These are phyloP conservation scores for Cinchona pubescens DNA, from an alignment of 257 asterid species.

Conservation along the genomic window DNA sequence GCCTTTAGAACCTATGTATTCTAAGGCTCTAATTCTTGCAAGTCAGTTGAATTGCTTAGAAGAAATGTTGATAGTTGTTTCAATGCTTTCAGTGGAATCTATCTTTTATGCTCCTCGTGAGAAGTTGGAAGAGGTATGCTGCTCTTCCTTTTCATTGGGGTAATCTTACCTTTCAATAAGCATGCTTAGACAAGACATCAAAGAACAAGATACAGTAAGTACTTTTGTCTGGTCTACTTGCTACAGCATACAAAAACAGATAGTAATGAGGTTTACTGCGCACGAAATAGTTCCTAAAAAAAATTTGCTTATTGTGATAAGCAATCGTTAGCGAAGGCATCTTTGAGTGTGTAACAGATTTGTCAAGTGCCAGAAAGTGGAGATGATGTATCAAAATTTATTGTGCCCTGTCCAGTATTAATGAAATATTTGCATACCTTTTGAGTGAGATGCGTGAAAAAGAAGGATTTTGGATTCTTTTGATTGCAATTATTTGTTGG, in stretches of 20 bases:
- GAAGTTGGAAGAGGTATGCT: slow-evolving; percentile 85
- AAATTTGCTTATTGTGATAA: too few relatives aligned
- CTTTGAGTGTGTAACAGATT: not conserved
- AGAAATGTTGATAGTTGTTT: slow-evolving; percentile 77
- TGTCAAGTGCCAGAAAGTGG: not conserved
- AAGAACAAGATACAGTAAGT: not conserved
- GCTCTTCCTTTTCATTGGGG: not conserved
- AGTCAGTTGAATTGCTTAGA: slow-evolving; percentile 77
- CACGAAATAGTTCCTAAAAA: not conserved
- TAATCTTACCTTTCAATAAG: not conserved
- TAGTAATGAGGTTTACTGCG: too few relatives aligned
- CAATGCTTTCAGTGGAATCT: slow-evolving; percentile 93
- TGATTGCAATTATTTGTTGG: not conserved
- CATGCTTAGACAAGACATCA: not conserved
- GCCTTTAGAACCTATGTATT: slow-evolving; percentile 84
- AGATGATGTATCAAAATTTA: not conserved
- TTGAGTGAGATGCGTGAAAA: not conserved
- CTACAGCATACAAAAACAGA: not conserved
- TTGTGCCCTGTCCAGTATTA: not conserved
- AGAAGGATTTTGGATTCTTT: not conserved
- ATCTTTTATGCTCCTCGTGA: slow-evolving; percentile 90
- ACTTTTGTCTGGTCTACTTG: not conserved
- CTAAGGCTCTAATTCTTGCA: slow-evolving; percentile 90
- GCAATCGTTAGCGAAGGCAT: not conserved
- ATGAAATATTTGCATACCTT: not conserved